Evolutionary conservation across 495 filamentous ascomycete species (phyloP).

Genomic region (Thermothielavioides terrestris): DNA sequence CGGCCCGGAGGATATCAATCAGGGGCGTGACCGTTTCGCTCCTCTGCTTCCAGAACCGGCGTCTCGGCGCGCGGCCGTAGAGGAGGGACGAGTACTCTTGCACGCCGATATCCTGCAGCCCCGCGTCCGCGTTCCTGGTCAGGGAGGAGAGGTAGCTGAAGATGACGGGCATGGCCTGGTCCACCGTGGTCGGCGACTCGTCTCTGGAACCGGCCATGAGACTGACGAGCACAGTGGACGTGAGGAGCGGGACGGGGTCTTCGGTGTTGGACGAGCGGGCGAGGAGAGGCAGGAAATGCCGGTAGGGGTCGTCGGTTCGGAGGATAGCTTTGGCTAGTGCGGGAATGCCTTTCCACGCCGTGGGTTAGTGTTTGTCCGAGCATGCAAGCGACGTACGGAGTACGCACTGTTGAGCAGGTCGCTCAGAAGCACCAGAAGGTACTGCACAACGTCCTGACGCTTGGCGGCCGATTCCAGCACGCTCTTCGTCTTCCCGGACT

Average conservation of each 20-base stretch:
- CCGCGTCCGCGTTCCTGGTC: constrained; percentile 66
- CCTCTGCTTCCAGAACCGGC: constrained; percentile 80
- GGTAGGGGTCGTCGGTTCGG: constrained; percentile 68
- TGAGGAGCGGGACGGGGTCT: constrained; percentile 80
- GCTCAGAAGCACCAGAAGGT: constrained; percentile 79
- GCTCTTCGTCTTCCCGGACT: constrained; percentile 54
- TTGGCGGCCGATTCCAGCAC: constrained; percentile 73
- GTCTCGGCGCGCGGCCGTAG: constrained; percentile 61
- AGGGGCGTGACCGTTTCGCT: constrained; percentile 75
- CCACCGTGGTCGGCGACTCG: constrained; percentile 48
- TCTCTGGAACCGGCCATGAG: constrained; percentile 66
- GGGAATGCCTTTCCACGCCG: constrained; percentile 57
- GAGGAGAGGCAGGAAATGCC: constrained; percentile 77
- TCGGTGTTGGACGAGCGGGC: constrained; percentile 70
- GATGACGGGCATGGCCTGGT: constrained; percentile 69
- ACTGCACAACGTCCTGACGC: constrained; percentile 82
- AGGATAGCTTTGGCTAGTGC: constrained; percentile 65
- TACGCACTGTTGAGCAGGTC: constrained; percentile 77
- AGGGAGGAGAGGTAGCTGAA: constrained; percentile 79
- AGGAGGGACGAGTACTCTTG: constrained; percentile 84
- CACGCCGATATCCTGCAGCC: constrained; percentile 91
- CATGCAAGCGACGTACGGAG: constrained; percentile 1
- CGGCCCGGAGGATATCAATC: constrained; percentile 71
- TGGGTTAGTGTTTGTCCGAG: constrained; percentile 10
- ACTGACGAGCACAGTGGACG: constrained; percentile 75